These are phyloP conservation scores for Starmerella apicola DNA, from an alignment of 805 yeast species.

Conservation along the genomic window DNA sequence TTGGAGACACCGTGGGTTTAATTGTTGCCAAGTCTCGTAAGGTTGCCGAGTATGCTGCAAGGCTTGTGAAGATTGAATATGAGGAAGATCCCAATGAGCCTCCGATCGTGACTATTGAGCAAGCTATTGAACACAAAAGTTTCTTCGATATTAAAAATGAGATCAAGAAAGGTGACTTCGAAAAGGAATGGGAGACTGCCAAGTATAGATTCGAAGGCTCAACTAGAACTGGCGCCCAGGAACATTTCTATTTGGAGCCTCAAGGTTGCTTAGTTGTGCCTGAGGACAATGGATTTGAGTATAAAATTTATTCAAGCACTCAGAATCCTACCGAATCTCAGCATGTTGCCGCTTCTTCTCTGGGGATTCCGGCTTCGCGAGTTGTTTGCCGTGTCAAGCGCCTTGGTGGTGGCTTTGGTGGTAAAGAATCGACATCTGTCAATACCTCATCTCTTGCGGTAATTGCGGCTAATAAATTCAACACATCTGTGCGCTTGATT, in stretches of 20 bases:
- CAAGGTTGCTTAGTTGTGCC: constrained; percentile 36
- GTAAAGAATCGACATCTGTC: constrained; percentile 36
- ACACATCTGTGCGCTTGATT: constrained; percentile 34
- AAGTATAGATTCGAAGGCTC: constrained; percentile 30
- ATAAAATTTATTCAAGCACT: constrained; percentile 34
- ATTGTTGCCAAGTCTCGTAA: constrained; percentile 32
- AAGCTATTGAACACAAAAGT: constrained; percentile 33
- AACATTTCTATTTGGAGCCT: constrained; percentile 38
- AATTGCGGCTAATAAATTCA: constrained; percentile 34
- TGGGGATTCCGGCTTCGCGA: constrained; percentile 34
- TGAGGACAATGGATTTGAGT: constrained; percentile 33
- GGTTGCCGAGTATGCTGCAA: constrained; percentile 33
- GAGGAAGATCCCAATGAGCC: constrained; percentile 29
- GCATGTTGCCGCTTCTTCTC: constrained; percentile 32
- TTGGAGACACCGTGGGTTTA: constrained; percentile 36
- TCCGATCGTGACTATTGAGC: constrained; percentile 33
- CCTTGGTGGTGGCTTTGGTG: constrained; percentile 41
- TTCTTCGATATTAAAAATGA: constrained; percentile 30
- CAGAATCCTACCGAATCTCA: constrained; percentile 39
- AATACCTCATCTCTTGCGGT: constrained; percentile 32
- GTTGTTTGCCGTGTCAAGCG: constrained; percentile 34
- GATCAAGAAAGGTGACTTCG: constrained; percentile 33
- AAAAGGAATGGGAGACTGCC: constrained; percentile 28
- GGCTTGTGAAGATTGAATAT: constrained; percentile 33
- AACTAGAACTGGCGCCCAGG: constrained; percentile 36